Evolutionary conservation across 345 rosid genomes (phyloP).

Genomic region (Theobroma cacao): DNA sequence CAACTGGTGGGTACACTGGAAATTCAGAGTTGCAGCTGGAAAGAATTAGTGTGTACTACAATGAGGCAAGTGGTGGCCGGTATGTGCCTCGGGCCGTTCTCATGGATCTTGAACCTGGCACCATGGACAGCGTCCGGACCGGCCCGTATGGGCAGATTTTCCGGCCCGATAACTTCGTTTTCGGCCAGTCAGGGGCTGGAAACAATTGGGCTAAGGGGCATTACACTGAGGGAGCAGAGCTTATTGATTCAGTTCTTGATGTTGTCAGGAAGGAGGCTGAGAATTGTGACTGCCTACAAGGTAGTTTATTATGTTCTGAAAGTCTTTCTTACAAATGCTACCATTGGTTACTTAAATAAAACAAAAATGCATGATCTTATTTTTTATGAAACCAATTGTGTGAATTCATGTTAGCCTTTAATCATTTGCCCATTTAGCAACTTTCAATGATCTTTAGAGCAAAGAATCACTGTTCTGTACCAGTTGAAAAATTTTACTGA

Average conservation of each 20-base stretch:
- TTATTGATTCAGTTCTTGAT: slow-evolving; percentile 31
- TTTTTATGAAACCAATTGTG: not conserved
- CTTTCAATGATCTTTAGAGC: not conserved
- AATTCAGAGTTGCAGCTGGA: slow-evolving; percentile 21
- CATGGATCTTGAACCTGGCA: slow-evolving; percentile 41
- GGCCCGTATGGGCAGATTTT: slow-evolving; percentile 14
- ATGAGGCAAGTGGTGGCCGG: slow-evolving; percentile 22
- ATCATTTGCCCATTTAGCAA: not conserved
- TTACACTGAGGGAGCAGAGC: slow-evolving; percentile 34
- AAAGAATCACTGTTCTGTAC: no score
- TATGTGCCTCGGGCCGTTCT: slow-evolving; percentile 32
- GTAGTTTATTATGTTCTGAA: not conserved
- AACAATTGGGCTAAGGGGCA: slow-evolving; percentile 40
- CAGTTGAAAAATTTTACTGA: not conserved
- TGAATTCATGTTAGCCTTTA: not conserved
- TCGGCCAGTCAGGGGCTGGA: slow-evolving; percentile 31
- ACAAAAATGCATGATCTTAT: not conserved
- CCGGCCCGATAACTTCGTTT: slow-evolving; percentile 29
- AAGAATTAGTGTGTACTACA: slow-evolving; percentile 29
- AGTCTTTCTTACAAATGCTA: no score
- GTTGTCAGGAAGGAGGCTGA: slow-evolving; percentile 35
- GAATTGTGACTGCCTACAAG: slow-evolving; percentile 34
- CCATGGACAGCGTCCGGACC: slow-evolving; percentile 27
- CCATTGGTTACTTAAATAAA: no score
- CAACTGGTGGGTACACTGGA: slow-evolving; percentile 23